These are phyloP conservation scores for Boechera divaricarpa DNA, from an alignment of 345 rosid genomes.

Conservation along the genomic window DNA sequence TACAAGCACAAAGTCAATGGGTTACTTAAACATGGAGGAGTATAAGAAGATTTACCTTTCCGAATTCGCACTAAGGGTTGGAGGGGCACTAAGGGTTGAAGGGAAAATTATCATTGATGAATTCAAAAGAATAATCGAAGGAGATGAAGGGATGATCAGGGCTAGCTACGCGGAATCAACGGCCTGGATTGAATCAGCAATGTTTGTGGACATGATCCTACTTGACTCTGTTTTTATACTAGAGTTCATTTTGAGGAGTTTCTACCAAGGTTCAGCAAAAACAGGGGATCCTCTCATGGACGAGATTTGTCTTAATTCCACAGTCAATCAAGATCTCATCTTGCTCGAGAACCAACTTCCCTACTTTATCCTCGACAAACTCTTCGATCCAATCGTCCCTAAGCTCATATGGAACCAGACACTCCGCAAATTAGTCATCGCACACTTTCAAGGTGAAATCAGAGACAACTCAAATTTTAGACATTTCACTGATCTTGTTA, in stretches of 20 bases:
- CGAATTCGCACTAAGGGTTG: neutral
- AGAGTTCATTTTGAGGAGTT: neutral
- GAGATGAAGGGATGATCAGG: constrained; percentile 5
- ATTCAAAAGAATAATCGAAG: neutral
- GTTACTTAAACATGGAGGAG: no score
- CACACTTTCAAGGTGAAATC: neutral
- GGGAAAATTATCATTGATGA: neutral
- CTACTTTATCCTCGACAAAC: constrained; percentile 27
- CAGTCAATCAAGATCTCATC: neutral
- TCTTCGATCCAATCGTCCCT: neutral
- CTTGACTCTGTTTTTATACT: no score
- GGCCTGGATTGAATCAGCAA: no score
- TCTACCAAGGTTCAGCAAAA: no score
- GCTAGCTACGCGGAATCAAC: neutral
- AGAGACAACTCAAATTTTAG: neutral
- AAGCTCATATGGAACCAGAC: neutral
- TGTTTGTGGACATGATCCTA: no score
- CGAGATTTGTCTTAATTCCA: neutral
- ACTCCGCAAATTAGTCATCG: neutral
- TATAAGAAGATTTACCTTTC: no score
- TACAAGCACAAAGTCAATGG: no score
- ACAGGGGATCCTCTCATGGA: constrained; percentile 8
- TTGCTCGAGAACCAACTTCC: constrained; percentile 46
- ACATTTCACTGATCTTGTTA: constrained; percentile 27
- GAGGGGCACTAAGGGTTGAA: neutral